phyloP scores from a whole-genome alignment of 2,329 filamentous ascomycete species.

The Epichloe brachyelytri region DNA sequence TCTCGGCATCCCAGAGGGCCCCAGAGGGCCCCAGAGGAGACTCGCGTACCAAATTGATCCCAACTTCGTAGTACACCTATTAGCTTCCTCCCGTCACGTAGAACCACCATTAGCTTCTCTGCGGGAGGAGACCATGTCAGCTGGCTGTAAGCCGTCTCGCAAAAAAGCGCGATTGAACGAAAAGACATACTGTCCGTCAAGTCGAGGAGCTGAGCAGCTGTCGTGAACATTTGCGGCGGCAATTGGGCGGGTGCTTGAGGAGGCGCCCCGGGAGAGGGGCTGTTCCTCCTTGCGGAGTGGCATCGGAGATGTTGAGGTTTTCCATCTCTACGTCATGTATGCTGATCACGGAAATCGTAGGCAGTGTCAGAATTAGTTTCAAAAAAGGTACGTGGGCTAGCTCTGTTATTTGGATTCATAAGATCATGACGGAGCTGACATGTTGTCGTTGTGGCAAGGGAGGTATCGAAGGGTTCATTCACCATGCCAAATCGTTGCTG shows the following conservation, averaged over 20 bases:
- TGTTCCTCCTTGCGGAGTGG: slow-evolving; percentile 27
- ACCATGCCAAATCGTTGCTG: not conserved
- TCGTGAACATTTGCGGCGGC: slow-evolving; percentile 96
- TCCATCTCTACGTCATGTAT: slow-evolving; percentile 32
- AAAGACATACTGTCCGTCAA: slow-evolving; percentile 78
- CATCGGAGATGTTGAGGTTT: slow-evolving; percentile 38
- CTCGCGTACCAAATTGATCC: slow-evolving; percentile 77
- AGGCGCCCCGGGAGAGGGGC: slow-evolving; percentile 15
- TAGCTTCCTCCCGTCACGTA: slow-evolving; percentile 88
- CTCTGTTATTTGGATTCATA: not conserved
- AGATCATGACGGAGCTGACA: not conserved
- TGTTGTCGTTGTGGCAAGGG: not conserved
- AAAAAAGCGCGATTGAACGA: not conserved
- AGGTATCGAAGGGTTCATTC: not conserved
- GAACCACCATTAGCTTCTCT: slow-evolving; percentile 91
- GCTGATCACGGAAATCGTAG: slow-evolving; percentile 3
- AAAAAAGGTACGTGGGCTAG: not conserved
- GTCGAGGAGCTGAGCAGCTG: slow-evolving; percentile 87
- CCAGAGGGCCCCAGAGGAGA: too few species aligned
- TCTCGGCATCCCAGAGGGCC: too few species aligned
- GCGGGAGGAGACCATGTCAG: slow-evolving; percentile 14
- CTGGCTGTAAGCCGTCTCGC: slow-evolving; percentile 8
- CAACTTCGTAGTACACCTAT: slow-evolving; percentile 87
- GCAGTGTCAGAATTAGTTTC: not conserved
- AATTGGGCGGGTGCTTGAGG: slow-evolving; percentile 46